Evolutionary conservation across 352 stramenopile genomes (phyloP), one percentile per base, ranked within the genome.

Genomic region (Pythium rishiriense): DNA sequence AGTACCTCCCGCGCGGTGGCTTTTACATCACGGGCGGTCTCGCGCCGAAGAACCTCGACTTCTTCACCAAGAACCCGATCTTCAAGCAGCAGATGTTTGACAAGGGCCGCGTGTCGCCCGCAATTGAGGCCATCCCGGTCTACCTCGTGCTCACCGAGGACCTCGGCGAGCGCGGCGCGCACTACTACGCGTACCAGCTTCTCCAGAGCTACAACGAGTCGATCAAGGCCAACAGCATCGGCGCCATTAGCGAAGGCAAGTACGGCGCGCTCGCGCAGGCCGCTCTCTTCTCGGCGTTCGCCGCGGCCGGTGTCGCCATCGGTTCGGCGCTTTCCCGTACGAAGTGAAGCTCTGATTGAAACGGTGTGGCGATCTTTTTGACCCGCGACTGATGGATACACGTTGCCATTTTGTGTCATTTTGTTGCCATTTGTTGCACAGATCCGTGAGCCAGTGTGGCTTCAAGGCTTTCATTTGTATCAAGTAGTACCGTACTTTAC

Each of bases 1-100:
- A 98, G 76, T 99, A 94, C 58, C 87, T 99, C 56, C 97, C 97
- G 25, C 96, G 88, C 37, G 97, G 96, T 70, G 97, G 97, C 22
- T 91, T 99, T 59, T 99, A 98, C 87, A 91, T 99, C 52, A 98
- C 95, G 15, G 97, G 97, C 33, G 97, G 97, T 29, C 83, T 99
- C 25, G 98, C 97, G 21, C 91, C 91, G 0, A 99, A 99, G 78
- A 98, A 99, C 75, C 81, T 99, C 43, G 78, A 96, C 67, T 95
- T 93, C 63, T 98, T 99, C 71, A 90, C 80, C 33, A 75, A 90
- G 72, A 79, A 78, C 53, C 72, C 80, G 28, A 81, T 83, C 54
- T 96, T 97, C 72, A 78, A 94, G 60, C 78, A 91, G 64, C 74
- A 83, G 29, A 86, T 89, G 59, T 91, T 92, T 50, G 88, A 97